Evolutionary conservation across 2,329 filamentous ascomycete species (phyloP).

Genomic region (Pyrenophora seminiperda): DNA sequence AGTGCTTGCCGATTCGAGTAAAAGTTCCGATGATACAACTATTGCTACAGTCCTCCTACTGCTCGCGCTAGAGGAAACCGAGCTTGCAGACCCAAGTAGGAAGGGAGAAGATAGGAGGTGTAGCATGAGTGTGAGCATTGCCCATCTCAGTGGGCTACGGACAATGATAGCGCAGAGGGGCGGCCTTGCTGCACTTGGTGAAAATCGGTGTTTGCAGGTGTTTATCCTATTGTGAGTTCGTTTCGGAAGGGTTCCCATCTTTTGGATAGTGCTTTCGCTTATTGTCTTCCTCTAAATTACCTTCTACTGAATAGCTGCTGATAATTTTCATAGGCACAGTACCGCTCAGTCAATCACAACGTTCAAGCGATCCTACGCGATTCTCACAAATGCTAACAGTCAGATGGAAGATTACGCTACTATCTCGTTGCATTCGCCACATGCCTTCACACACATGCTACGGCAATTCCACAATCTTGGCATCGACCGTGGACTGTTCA

Average conservation of each 20-base stretch:
- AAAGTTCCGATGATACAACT: conserved; percentile 36
- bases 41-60: conserved; percentile 43
- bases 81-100: conserved; percentile 26
- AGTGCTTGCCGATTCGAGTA: conserved; percentile 29
- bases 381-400: conserved; percentile 26
- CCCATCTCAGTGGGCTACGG: conserved; percentile 39
- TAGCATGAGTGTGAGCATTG: conserved; percentile 26
- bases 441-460: conserved; percentile 20
- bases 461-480: conserved; percentile 28
- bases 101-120: conserved; percentile 23
- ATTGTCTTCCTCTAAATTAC: too few species aligned
- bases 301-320: conserved; percentile 4
- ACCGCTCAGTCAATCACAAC: conserved; percentile 39
- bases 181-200: conserved; percentile 33
- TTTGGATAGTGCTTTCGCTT: too few species aligned
- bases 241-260: background rate
- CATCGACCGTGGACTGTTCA: conserved; percentile 22
- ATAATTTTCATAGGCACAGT: conserved; percentile 35
- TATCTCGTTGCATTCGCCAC: conserved; percentile 18
- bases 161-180: conserved; percentile 45
- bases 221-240: conserved; percentile 42
- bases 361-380: conserved; percentile 38
- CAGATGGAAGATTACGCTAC: conserved; percentile 30
- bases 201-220: conserved; percentile 39
- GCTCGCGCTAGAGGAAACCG: conserved; percentile 39